phyloP scores from a whole-genome alignment of 1,139 yeast species.

The Candida neerlandica region DNA sequence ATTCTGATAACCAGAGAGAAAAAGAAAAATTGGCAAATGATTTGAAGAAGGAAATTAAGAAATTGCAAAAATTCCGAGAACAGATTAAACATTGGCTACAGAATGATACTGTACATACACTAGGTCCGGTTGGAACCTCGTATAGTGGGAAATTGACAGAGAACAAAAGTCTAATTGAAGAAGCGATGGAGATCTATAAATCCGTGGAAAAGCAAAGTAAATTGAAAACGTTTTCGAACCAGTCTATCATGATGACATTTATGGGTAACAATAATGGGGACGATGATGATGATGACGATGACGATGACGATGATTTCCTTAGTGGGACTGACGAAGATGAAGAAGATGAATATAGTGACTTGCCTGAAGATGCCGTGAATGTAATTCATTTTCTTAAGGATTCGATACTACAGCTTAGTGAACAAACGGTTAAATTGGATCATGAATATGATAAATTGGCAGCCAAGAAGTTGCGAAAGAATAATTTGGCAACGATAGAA shows the following conservation, averaged over 20 bases:
- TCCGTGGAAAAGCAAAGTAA: slow-evolving; percentile 49
- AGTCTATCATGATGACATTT: slow-evolving; percentile 49
- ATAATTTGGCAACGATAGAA: slow-evolving; percentile 39
- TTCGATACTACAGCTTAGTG: slow-evolving; percentile 32
- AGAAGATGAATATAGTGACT: slow-evolving; percentile 21
- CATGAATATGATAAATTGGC: slow-evolving; percentile 42
- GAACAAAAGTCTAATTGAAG: slow-evolving; percentile 46
- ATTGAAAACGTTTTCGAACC: slow-evolving; percentile 50
- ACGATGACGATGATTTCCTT: slow-evolving; percentile 15
- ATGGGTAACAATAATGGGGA: slow-evolving; percentile 31
- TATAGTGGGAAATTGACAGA: slow-evolving; percentile 37
- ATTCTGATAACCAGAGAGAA: slow-evolving; percentile 84
- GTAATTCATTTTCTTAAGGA: slow-evolving; percentile 35
- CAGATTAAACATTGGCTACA: slow-evolving; percentile 90
- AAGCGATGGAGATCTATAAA: slow-evolving; percentile 52
- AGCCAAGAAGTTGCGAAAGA: slow-evolving; percentile 44
- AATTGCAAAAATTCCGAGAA: slow-evolving; percentile 90
- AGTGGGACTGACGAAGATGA: slow-evolving; percentile 16
- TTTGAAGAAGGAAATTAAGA: slow-evolving; percentile 92
- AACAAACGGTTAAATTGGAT: slow-evolving; percentile 39
- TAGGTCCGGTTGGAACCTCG: slow-evolving; percentile 31
- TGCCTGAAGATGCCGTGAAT: slow-evolving; percentile 40
- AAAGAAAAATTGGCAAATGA: slow-evolving; percentile 93
- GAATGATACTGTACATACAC: slow-evolving; percentile 48
- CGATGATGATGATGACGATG: slow-evolving; percentile 17